Evolutionary conservation across 2,329 filamentous ascomycete species (phyloP), one percentile per base, ranked within the genome.

Genomic region (Aspergillus spinulosporus): DNA sequence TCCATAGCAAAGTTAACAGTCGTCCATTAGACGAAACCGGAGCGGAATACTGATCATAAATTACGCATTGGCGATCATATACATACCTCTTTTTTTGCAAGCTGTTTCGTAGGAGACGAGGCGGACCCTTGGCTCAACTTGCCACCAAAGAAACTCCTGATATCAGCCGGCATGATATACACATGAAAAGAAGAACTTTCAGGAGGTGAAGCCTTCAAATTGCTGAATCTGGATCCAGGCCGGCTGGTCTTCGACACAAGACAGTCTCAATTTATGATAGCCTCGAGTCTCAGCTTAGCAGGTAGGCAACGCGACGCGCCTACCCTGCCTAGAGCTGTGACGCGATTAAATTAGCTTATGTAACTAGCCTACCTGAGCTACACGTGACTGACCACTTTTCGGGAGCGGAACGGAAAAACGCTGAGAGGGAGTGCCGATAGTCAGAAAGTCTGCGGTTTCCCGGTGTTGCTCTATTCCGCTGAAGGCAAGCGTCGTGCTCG

Each of bases 111-210:
- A 59, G 67, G 66, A 61, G 74, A 74, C 58, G 82, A 80, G 47
- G 80, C 74, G 12, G 82, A 76, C 44, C 81, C 76, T 64, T 82
- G 79, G 61, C 83, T 81, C 50, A 85, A 84, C 73, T 92, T 92
- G 59, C 88, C 85, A 54, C 88, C 86, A 78, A 97, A 97, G 76
- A 97, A 97, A 66, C 82, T 91, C 69, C 92, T 84, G 68, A 97
- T 97, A 75, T 97, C 93, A 61, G 81, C 70, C 52, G 92, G 85
- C 92, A 96, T 96, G 60, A 49, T 68, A 49, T 12, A 49, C 48
- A 54, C 46, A 40, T 31, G 28, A 37, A 21, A 21, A 21, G 42
- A 28, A 31, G 28, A 26, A 54, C 57, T 40, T n/a, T 43, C 28
- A 26, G 36, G 15, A 42, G 31, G 14, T 37, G 39, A 15, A 26